These are phyloP conservation scores for Prunus dulcis DNA, from an alignment of 306 rosid genomes.

Conservation along the genomic window DNA sequence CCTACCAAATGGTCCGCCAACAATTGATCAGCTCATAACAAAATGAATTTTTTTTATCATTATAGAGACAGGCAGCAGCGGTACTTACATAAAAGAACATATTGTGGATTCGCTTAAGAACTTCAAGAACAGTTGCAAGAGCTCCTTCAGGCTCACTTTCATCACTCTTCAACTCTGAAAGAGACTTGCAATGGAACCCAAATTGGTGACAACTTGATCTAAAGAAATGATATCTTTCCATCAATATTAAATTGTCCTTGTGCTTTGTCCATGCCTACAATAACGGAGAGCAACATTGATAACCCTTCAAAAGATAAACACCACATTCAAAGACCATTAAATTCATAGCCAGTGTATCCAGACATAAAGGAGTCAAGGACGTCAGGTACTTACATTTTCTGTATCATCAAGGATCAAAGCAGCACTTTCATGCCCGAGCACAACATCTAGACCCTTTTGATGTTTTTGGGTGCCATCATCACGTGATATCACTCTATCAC, in stretches of 20 bases:
- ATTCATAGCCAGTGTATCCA: background rate
- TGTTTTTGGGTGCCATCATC: conserved; percentile 89
- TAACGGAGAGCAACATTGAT: conserved; percentile 7
- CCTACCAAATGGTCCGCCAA: conserved; percentile 46
- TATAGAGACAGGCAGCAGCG: conserved; percentile 1
- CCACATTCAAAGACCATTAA: conserved; percentile 9
- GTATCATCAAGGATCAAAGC: conserved; percentile 91
- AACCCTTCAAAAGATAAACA: conserved; percentile 7
- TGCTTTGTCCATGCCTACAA: conserved; percentile 88
- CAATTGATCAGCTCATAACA: conserved; percentile 29
- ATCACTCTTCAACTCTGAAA: conserved; percentile 65
- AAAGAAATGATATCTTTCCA: conserved; percentile 94
- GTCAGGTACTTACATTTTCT: conserved; percentile 56
- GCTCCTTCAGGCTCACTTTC: conserved; percentile 84
- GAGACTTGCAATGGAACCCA: conserved; percentile 71
- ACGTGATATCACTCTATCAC: conserved; percentile 71
- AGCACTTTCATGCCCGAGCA: conserved; percentile 85
- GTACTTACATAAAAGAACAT: conserved; percentile 69
- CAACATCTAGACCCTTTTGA: conserved; percentile 89
- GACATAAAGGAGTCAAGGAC: background rate
- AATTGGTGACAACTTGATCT: conserved; percentile 82
- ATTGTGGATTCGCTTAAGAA: conserved; percentile 66
- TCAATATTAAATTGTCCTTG: conserved; percentile 67
- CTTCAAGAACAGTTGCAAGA: conserved; percentile 59
- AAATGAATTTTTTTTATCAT: conserved; percentile 2